Conservation (phyloP, 2,329 filamentous ascomycete species). For the Aureobasidium namibiae region DNA sequence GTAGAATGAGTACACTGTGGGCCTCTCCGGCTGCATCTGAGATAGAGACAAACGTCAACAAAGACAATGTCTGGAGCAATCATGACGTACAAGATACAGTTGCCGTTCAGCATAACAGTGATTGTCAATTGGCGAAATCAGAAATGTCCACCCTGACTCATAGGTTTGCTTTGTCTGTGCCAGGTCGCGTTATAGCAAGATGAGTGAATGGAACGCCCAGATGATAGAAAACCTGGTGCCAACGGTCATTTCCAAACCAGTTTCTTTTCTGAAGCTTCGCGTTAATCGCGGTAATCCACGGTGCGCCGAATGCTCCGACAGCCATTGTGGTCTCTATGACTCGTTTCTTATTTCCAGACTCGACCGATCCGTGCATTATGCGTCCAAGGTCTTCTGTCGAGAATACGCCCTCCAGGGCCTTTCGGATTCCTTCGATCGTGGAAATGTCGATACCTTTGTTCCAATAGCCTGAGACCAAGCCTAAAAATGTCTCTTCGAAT, state of each 20-base stretch:
- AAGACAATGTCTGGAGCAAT: no score
- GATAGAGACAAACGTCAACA: no score
- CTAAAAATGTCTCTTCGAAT: background rate
- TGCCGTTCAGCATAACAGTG: no score
- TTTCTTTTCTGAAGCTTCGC: background rate
- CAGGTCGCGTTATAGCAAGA: background rate
- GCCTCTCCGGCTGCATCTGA: no score
- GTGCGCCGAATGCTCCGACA: background rate
- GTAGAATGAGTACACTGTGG: no score
- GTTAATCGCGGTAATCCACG: background rate
- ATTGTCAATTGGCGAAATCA: background rate
- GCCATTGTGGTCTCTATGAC: background rate
- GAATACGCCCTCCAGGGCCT: background rate
- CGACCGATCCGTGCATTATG: background rate
- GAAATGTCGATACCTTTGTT: background rate
- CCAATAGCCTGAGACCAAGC: background rate
- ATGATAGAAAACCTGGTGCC: background rate
- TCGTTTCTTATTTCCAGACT: background rate
- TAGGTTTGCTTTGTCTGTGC: background rate
- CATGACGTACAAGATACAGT: no score
- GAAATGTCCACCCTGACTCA: background rate
- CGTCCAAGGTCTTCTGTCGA: background rate
- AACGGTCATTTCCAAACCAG: background rate
- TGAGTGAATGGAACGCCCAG: background rate
- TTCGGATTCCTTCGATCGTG: background rate